Evolutionary conservation across 1,284 basidiomycete genomes (phyloP), one percentile per base, ranked within the genome.

Genomic region (Coniferiporia sulphurascens): DNA sequence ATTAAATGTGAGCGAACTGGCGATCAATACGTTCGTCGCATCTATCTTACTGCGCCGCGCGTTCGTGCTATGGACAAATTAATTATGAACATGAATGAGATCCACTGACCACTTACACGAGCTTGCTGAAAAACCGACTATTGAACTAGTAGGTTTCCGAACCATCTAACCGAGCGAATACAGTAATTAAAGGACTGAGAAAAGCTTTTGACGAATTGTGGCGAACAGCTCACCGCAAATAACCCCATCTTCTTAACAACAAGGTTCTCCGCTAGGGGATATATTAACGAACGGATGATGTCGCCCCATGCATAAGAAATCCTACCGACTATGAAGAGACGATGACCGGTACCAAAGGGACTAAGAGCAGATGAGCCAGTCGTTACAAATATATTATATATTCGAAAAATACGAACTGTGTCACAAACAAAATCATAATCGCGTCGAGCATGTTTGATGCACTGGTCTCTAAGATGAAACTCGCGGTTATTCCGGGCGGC

Each of bases 111-210:
- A 73, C 83, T 61, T 66, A 86, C 85, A 90, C 88, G 70, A 89
- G 87, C 67, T 86, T 86, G 56, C 70, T 80, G 69, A 86, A 87
- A 13, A 89, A 74, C 64, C 84, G 83, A 64, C 84, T 87, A 73
- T 89, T 90, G 72, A 85, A 89, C 66, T 89, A 89, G 66, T 90
- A 90, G 8, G 86, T 82, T 66, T 88, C 84, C 8, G 85, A 85
- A 13, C 87, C 87, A 65, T 90, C 87, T 4, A 76, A 66, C 22
- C 86, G 83, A 22, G 78, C 70, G 65, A 89, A 89, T 21, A 85
- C 77, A 1, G 87, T 89, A 77, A 84, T 58, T 10, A 58, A 45
- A 45, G 55, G n/a, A 46, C 43, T 61, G 12, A 56, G 2, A 10
- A 44, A 60, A 56, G 38, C 45, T 48, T 34, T 9, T 9, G 17